These are phyloP conservation scores for Fusarium pseudocircinatum DNA, from an alignment of 2,329 filamentous ascomycete species.

Conservation along the genomic window DNA sequence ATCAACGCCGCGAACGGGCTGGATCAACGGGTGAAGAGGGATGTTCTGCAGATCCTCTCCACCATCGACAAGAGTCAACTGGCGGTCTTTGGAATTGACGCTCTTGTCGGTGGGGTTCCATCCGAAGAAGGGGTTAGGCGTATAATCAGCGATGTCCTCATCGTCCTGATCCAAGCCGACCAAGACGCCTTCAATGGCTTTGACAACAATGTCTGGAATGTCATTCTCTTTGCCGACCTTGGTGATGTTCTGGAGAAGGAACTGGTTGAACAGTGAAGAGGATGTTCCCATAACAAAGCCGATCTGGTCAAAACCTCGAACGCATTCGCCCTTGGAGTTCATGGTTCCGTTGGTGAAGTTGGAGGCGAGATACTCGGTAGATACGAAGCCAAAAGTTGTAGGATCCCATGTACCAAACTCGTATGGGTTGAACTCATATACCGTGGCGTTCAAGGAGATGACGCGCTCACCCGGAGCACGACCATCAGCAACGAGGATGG, in stretches of 20 bases:
- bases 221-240: conserved; percentile 60
- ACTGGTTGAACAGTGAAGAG: conserved; percentile 80
- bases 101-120: conserved; percentile 58
- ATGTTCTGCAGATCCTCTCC: conserved; percentile 84
- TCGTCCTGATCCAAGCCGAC: conserved; percentile 62
- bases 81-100: conserved; percentile 54
- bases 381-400: conserved; percentile 67
- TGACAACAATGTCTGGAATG: conserved; percentile 53
- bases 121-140: conserved; percentile 66
- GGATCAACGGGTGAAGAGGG: conserved; percentile 72
- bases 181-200: conserved; percentile 62
- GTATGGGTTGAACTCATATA: conserved; percentile 74
- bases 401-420: conserved; percentile 74
- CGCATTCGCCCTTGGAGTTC: conserved; percentile 55
- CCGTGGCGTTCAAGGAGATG: conserved; percentile 64
- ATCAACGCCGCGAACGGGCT: conserved; percentile 62
- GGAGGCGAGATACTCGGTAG: conserved; percentile 68
- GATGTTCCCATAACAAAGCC: conserved; percentile 86
- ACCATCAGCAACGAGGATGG: conserved; percentile 60
- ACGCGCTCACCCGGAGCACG: conserved; percentile 56
- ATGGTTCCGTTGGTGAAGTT: conserved; percentile 62
- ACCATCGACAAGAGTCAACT: conserved; percentile 81
- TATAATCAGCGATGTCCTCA: conserved; percentile 79
- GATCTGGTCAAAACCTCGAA: conserved; percentile 78
- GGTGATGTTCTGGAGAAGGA: conserved; percentile 61